Percentiles rank a stretch among this genome's conserved stretches.
These are phyloP conservation scores for Didymella pinodella DNA, from an alignment of 2,329 filamentous ascomycete species.

Conservation along the genomic window DNA sequence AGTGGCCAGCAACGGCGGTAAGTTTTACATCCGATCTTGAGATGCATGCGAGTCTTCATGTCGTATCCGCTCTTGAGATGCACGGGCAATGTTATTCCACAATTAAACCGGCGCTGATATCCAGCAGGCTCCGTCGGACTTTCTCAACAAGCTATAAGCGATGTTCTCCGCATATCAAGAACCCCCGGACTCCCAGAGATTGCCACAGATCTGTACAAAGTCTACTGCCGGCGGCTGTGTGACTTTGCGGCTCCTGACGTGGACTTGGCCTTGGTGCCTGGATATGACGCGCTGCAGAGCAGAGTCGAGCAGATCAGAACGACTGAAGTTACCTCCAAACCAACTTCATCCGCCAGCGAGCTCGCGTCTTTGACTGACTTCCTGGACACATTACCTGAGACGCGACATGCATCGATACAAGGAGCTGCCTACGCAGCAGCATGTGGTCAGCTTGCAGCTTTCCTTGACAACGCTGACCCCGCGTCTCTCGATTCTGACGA, in stretches of 20 bases:
- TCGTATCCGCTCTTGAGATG: background rate
- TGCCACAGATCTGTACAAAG: constrained; percentile 50
- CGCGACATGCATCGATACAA: constrained; percentile 44
- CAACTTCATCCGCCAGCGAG: background rate
- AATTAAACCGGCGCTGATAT: background rate
- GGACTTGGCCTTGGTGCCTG: constrained; percentile 22
- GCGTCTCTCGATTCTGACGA: constrained; percentile 21
- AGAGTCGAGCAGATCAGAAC: constrained; percentile 22
- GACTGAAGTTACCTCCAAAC: background rate
- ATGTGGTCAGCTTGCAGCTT: constrained; percentile 32
- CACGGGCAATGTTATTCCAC: background rate
- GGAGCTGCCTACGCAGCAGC: constrained; percentile 38
- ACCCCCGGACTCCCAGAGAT: constrained; percentile 55
- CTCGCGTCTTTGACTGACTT: constrained; percentile 33
- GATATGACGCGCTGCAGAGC: constrained; percentile 27
- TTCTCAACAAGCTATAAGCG: constrained; percentile 36
- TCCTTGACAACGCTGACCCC: constrained; percentile 30
- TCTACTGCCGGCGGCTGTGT: constrained; percentile 41
- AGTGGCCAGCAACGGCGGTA: constrained; percentile 1
- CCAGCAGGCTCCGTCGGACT: constrained; percentile 22
- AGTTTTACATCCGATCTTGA: background rate
- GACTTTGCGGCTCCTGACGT: constrained; percentile 20
- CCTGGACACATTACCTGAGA: constrained; percentile 31
- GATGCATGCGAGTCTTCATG: background rate
- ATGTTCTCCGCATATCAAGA: constrained; percentile 48